These are phyloP conservation scores for Myxozyma neglecta DNA, from an alignment of 805 yeast genomes.

Conservation along the genomic window DNA sequence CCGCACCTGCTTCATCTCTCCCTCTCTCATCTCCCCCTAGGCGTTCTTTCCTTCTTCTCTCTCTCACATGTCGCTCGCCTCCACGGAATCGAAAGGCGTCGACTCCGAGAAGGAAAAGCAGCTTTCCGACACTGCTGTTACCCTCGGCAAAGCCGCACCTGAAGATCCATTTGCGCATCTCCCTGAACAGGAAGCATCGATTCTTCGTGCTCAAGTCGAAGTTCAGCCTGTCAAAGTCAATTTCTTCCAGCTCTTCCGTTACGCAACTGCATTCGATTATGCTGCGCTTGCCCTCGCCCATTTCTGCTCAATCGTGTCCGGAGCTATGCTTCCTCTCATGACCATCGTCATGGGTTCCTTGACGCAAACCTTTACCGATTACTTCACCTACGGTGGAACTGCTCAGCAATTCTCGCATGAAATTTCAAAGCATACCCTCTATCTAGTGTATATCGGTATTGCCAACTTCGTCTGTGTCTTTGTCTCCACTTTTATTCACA, in stretches of 20 bases:
- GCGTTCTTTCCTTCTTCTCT: not conserved
- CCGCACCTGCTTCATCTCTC: not conserved
- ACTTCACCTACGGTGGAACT: slow-evolving; percentile 28
- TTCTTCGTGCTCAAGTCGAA: slow-evolving; percentile 40
- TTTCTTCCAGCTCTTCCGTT: slow-evolving; percentile 38
- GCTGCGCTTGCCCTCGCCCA: slow-evolving; percentile 37
- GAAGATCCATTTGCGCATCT: slow-evolving; percentile 32
- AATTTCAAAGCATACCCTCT: slow-evolving; percentile 42
- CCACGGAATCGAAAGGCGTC: not conserved
- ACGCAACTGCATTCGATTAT: slow-evolving; percentile 37
- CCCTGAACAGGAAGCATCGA: slow-evolving; percentile 38
- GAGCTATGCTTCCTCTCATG: slow-evolving; percentile 44
- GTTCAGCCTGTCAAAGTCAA: slow-evolving; percentile 32
- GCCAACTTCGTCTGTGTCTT: slow-evolving; percentile 33
- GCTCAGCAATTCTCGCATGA: slow-evolving; percentile 37
- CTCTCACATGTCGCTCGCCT: not conserved
- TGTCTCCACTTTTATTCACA: slow-evolving; percentile 41
- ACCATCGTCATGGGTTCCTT: slow-evolving; percentile 44
- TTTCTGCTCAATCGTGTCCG: slow-evolving; percentile 33
- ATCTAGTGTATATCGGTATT: slow-evolving; percentile 45
- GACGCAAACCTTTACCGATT: slow-evolving; percentile 41
- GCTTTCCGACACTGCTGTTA: not conserved
- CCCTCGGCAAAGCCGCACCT: not conserved
- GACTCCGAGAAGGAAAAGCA: not conserved
- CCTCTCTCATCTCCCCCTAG: not conserved